Base-by-base conservation (phyloP, 306 rosid species). In the Argentina anserina region DNA sequence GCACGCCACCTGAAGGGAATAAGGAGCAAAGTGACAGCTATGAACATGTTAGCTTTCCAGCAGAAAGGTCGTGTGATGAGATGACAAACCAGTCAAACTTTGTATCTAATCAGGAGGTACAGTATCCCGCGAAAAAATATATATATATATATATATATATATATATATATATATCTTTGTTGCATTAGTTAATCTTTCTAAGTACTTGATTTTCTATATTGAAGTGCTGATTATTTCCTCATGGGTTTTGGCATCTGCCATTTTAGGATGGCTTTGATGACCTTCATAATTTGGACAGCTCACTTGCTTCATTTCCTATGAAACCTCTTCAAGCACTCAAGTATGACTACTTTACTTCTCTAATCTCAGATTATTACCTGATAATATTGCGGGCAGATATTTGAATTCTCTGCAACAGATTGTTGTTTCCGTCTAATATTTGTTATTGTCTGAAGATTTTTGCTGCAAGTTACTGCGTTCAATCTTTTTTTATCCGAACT, bases 311-410 rank as follows among this genome's bases (percentile, higher is more conserved):
- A 72, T 90, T 95, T 81, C 97, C 99, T 40, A 85, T 70, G 25
- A 90, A 84, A 83, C 97, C 97, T 77, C 95, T 93, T 77, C 80
- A 85, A 83, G 98, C 96, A 79, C 96, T 90, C 34, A 88, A 92
- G 98, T 92, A 92, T 75, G 90, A 62, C 61, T 49, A 23, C 71
- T 81, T 78, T 37, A 45, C 65, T 17, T 68, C 28, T 58, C 15
- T 71, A 6, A 3, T 20, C 50, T 10, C 7, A 21, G 55, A n/a
- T 14, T 40, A 6, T 47, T 26, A 21, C 13, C 49, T 49, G 34
- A 52, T 70, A 53, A 14, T 21, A 21, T 45, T 55, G 60, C 45
- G 36, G 40, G 58, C 42, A 53, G 18, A 60, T 70, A 12, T 33
- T 42, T 62, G 58, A 49, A 34, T 47, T 65, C n/a, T 55, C 61